A percentile compares a stretch with the other conserved stretches of the same genome.
Evolutionary conservation across 805 yeast genomes (phyloP).

Genomic region (Saturnispora bothae): DNA sequence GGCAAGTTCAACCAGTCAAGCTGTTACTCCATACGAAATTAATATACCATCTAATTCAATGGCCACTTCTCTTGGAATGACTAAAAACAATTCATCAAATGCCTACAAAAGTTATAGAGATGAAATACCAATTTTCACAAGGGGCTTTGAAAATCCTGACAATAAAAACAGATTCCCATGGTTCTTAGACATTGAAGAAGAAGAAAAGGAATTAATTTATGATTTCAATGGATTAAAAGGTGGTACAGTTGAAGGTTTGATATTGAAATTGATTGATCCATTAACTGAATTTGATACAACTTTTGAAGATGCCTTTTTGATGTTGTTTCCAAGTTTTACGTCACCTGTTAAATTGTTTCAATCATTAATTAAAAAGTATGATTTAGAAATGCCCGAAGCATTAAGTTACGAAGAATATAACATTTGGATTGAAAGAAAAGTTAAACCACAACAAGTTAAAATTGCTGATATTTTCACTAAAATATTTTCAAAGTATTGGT

Average conservation of each 20-base stretch:
- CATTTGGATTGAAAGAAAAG: slow-evolving; percentile 63
- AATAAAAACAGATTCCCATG: slow-evolving; percentile 36
- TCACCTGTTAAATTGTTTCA: slow-evolving; percentile 53
- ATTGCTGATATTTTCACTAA: slow-evolving; percentile 58
- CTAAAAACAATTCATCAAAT: background rate
- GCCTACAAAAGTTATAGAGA: background rate
- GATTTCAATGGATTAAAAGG: slow-evolving; percentile 75
- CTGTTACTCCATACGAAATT: too few relatives aligned
- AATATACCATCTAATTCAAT: background rate
- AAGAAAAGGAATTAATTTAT: slow-evolving; percentile 34
- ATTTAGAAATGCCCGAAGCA: slow-evolving; percentile 77
- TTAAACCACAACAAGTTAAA: slow-evolving; percentile 53
- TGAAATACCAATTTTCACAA: background rate
- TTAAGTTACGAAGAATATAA: slow-evolving; percentile 72
- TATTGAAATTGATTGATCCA: slow-evolving; percentile 75
- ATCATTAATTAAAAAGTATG: slow-evolving; percentile 52
- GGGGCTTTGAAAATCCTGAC: background rate
- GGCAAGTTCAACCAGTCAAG: slow-evolving; percentile 20
- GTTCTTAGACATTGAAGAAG: slow-evolving; percentile 63
- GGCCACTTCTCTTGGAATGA: background rate
- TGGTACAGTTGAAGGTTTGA: slow-evolving; percentile 67
- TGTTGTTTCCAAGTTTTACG: slow-evolving; percentile 69
- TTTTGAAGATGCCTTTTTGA: slow-evolving; percentile 58
- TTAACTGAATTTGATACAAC: slow-evolving; percentile 43
- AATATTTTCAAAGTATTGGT: slow-evolving; percentile 64